phyloP scores from a whole-genome alignment of 345 rosid genomes.

The Brassica juncea region DNA sequence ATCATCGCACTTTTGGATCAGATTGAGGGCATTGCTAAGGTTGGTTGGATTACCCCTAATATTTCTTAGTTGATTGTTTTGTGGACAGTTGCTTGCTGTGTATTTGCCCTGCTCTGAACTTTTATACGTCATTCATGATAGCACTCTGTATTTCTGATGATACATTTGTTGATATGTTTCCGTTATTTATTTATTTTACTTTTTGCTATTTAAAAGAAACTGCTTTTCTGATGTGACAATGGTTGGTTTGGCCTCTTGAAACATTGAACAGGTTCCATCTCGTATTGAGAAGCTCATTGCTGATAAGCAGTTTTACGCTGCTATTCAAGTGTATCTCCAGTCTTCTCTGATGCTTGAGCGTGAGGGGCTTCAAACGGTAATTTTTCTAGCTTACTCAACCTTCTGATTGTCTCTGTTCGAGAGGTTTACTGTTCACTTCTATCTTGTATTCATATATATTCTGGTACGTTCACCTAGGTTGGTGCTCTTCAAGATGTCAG shows the following conservation, averaged over 20 bases:
- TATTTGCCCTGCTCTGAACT: slow-evolving; percentile 19
- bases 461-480: slow-evolving; percentile 57
- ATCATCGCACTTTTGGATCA: slow-evolving; percentile 91
- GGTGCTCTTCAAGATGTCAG: slow-evolving; percentile 99
- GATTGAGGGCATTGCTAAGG: slow-evolving; percentile 98
- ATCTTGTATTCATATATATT: slow-evolving; percentile 29
- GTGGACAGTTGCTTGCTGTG: slow-evolving; percentile 27
- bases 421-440: slow-evolving; percentile 19
- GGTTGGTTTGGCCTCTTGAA: slow-evolving; percentile 30
- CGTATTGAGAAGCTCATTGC: slow-evolving; percentile 87
- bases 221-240: slow-evolving; percentile 23
- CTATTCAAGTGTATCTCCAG: slow-evolving; percentile 80
- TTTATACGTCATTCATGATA: slow-evolving; percentile 17
- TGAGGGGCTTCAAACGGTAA: slow-evolving; percentile 95
- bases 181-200: neutral
- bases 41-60: slow-evolving; percentile 36
- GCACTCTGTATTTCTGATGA: neutral
- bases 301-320: slow-evolving; percentile 90
- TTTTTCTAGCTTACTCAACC: slow-evolving; percentile 22
- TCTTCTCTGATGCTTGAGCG: slow-evolving; percentile 93
- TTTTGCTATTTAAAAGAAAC: neutral
- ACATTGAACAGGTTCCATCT: slow-evolving; percentile 68
- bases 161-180: slow-evolving; percentile 19
- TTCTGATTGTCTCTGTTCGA: slow-evolving; percentile 17
- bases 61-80: slow-evolving; percentile 9